Conservation (phyloP, 1,284 basidiomycete genomes). For the Ceratobasidium sp. region DNA sequence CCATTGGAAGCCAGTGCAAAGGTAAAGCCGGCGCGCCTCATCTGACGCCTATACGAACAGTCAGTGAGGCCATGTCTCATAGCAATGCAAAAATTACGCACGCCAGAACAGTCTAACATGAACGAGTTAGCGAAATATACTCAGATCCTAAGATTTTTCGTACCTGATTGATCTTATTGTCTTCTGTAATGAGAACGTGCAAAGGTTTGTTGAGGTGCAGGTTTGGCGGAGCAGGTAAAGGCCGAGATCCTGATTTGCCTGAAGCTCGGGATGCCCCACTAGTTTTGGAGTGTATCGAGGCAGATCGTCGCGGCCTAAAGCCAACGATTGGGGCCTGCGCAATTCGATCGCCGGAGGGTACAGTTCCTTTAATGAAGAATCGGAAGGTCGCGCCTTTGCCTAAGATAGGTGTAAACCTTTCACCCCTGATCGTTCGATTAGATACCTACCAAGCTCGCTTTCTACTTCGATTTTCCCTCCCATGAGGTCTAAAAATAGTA, state of each 20-base stretch:
- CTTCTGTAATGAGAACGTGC: conserved; percentile 50
- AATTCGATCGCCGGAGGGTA: neutral
- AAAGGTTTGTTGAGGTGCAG: conserved; percentile 20
- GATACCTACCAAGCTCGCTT: conserved; percentile 42
- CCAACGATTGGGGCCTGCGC: neutral
- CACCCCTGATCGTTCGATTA: too few species aligned
- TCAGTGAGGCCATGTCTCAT: neutral
- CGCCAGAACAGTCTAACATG: conserved; percentile 40
- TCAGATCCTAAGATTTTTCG: conserved; percentile 39
- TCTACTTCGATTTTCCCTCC: conserved; percentile 51
- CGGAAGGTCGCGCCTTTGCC: conserved; percentile 51
- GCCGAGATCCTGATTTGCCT: conserved; percentile 20
- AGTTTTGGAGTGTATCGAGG: conserved; percentile 8
- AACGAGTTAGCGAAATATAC: neutral
- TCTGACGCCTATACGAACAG: conserved; percentile 46
- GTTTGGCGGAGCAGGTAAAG: conserved; percentile 23
- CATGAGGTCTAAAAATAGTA: conserved; percentile 47
- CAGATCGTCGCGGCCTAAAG: neutral
- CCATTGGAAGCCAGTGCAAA: conserved; percentile 50
- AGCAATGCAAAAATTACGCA: neutral
- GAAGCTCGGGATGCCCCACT: conserved; percentile 36
- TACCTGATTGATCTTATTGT: conserved; percentile 49
- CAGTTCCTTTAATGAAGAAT: conserved; percentile 49
- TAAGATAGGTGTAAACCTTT: neutral
- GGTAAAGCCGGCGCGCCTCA: conserved; percentile 49